Evolutionary conservation across 2,329 filamentous ascomycete genomes (phyloP), one percentile per base, ranked within the genome.

Genomic region (Aschersonia sp.): DNA sequence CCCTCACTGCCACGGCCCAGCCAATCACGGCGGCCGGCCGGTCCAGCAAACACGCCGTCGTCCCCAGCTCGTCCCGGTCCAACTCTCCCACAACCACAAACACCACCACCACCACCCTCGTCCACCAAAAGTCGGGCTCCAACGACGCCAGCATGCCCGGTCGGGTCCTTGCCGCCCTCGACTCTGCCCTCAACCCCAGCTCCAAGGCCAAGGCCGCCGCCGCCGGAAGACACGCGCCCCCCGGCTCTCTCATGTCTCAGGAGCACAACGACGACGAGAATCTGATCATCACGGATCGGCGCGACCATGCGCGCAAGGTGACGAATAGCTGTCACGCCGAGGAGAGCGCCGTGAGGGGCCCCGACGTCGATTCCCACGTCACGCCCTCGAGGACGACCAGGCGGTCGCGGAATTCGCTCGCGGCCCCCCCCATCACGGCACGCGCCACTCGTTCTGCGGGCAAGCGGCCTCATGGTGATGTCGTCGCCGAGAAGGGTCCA

Each of bases 401-500:
- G 45, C 61, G 55, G 56, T 65, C 63, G 55, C 64, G 65, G 49
- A 58, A 64, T 49, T 65, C 64, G 43, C 52, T 57, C 54, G 63
- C 52, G 48, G 54, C 59, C 47, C 59, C 59, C 44, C 59, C 59
- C 44, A 58, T 59, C 51, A 66, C 59, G 52, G 65, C 60, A 45
- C 65, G 72, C 45, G 63, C 69, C 45, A 75, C 71, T 42, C 69
- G 73, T 40, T 74, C 71, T 10, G 65, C 71, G 28, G 65, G 65
- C 56, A 80, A 78, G 69, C 66, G 75, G 49, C 63, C 71, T 31
- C 65, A 73, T 59, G 75, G 80, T 52, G 75, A 78, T 12, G 32
- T 38, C 20, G 20, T 20, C 50, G 60, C 69, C 12, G 76, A 80
- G 47, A 67, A 70, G 45, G 64, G 68, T 50, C 65, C 66, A 50